Base-by-base conservation (phyloP, 129 eudicot species). In the Centella asiatica region DNA sequence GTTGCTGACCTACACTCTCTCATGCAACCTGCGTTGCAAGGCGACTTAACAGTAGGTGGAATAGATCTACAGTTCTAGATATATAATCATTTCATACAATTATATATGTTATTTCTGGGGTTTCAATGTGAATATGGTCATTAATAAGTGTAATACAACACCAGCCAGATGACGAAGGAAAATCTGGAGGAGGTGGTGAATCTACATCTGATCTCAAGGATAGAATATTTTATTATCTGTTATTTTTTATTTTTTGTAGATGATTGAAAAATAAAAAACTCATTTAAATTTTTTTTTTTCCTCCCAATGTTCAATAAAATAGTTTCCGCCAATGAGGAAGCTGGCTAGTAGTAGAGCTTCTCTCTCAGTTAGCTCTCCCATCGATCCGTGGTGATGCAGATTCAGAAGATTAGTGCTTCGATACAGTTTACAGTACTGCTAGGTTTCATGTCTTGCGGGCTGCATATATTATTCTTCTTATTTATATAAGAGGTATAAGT, bases 11-110 rank as follows among this genome's bases (percentile, higher is more conserved):
- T 85, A 50, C 65, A 68, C 67, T 53, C 82, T 5, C 79, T 81
- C 66, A 73, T 81, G 81, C 78, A 78, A 42, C 84, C 64, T 68
- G 74, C 76, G 85, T 36, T 81, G 57, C 83, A 83, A 54, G 74
- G 80, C 45, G 79, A 82, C 40, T 82, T 74, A 2, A 40, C 65
- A n/a, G 49, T 70, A 34, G 60, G 46, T 9, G 60, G 60, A 58
- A 33, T 40, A 37, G 42, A 9, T 27, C 33, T 13, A 48, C 25
- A 44, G 47, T 42, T 55, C 13, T 64, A 56, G 55, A 36, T 66
- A n/a, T 14, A n/a, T n/a, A n/a, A n/a, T n/a, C n/a, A n/a, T 37
- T 66, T 33, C 51, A 48, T 22, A 48, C 25, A 48, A 51, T 24
- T n/a, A n/a, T 51, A 51, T 22, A 13, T 8, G 6, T 51, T 24